Evolutionary conservation across 306 rosid genomes (phyloP), one percentile per base, ranked within the genome.

Genomic region (Rosa persica): DNA sequence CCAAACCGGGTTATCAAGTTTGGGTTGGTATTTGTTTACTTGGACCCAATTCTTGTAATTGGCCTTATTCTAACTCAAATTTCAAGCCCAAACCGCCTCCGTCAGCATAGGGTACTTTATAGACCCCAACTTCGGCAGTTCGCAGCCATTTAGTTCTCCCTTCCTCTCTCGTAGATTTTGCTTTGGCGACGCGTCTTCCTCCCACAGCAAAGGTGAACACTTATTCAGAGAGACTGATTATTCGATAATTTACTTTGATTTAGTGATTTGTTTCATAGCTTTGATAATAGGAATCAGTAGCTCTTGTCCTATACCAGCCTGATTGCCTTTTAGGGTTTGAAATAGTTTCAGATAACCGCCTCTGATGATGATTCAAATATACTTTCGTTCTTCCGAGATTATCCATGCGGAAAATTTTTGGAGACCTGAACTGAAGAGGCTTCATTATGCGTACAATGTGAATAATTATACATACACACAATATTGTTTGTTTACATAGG

Each of bases 391-490:
- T 55, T 54, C 77, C 9, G 77, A 73, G 77, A 39, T 54, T 13
- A n/a, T 55, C 42, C 68, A 12, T 89, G 97, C 80, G 86, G 97
- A 87, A 87, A 87, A 80, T 3, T 61, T 51, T 79, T 87, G 90
- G 93, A 90, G 97, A 89, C 92, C 97, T 91, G 94, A 91, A 84
- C 96, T 91, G 96, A 91, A 89, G 93, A 88, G 92, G 89, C 86
- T 78, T 2, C 27, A 16, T 58, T 25, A 51, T 52, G 15, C 60
- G 7, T 52, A 51, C 22, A 1, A 16, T 17, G 19, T 48, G 5
- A 48, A 9, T 46, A 46, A 2, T 12, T 48, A 48, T 51, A 51
- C 57, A 51, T 4, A 30, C 36, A 30, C 36, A 54, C 64, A 22
- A 10, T 57, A 57, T 5, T n/a, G 27, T 57, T 54, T 23, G 5